phyloP scores from a whole-genome alignment of 2,329 filamentous ascomycete species.

The Rhinocladiella similis region DNA sequence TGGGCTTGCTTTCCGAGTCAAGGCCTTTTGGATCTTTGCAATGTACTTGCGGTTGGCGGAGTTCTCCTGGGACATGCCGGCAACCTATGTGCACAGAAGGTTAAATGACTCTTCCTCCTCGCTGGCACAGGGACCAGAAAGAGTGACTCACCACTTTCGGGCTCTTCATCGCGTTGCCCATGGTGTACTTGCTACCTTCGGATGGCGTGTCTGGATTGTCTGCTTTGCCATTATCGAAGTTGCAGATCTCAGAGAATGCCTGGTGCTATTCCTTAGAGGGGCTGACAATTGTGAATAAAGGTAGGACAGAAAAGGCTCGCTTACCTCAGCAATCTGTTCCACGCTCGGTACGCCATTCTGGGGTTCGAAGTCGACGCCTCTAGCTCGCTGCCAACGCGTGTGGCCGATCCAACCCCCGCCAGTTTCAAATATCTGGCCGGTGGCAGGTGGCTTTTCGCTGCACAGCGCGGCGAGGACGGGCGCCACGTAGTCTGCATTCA shows the following conservation, averaged over 20 bases:
- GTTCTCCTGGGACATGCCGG: not conserved
- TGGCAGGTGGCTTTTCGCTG: slow-evolving; percentile 82
- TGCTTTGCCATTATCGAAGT: slow-evolving; percentile 82
- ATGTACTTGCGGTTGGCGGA: slow-evolving; percentile 55
- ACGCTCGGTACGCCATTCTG: slow-evolving; percentile 30
- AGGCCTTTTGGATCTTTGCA: slow-evolving; percentile 71
- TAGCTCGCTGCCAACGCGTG: slow-evolving; percentile 58
- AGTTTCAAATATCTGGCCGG: slow-evolving; percentile 87
- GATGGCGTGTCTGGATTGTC: slow-evolving; percentile 80
- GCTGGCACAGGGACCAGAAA: not conserved
- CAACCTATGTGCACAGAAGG: no score
- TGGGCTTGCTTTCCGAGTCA: slow-evolving; percentile 67
- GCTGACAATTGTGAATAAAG: no score
- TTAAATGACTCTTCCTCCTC: no score
- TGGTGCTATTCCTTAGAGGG: slow-evolving; percentile 36
- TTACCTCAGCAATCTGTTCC: slow-evolving; percentile 33
- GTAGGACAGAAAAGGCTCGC: slow-evolving; percentile 17
- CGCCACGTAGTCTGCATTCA: slow-evolving; percentile 94
- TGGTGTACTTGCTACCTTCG: slow-evolving; percentile 74
- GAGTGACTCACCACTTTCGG: slow-evolving; percentile 7
- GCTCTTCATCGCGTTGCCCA: slow-evolving; percentile 81
- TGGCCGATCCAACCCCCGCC: slow-evolving; percentile 88
- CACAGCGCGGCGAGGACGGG: slow-evolving; percentile 85
- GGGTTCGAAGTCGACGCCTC: slow-evolving; percentile 35
- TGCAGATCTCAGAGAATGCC: slow-evolving; percentile 73